A percentile compares a stretch with the other conserved stretches of the same genome.
Conservation (phyloP, 371 early-diverging fungal genomes). For the Chytridium lagenaria region DNA sequence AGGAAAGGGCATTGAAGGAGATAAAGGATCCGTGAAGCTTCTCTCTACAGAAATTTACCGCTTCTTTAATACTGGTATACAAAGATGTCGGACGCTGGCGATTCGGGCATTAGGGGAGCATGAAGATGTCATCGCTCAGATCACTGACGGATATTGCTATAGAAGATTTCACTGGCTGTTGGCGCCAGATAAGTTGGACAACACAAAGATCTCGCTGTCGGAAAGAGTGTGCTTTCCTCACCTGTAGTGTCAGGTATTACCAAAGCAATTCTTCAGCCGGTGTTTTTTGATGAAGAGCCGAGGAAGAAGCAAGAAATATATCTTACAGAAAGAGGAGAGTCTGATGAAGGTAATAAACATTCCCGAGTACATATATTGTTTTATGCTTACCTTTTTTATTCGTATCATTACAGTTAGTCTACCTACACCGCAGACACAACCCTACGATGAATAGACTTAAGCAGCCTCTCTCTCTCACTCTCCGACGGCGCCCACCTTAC, state of each 20-base stretch:
- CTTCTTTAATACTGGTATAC: conserved; percentile 51
- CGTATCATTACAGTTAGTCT: too few species aligned
- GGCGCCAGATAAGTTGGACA: background rate
- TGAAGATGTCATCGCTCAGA: conserved; percentile 18
- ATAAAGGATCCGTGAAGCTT: conserved; percentile 5
- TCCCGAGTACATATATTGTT: too few species aligned
- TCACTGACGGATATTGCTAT: conserved; percentile 33
- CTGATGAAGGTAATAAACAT: too few species aligned
- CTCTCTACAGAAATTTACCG: conserved; percentile 26
- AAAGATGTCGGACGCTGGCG: conserved; percentile 33
- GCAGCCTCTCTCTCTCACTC: too few species aligned
- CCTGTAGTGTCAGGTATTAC: background rate
- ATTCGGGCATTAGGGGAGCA: background rate
- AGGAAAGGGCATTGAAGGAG: background rate
- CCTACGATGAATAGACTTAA: too few species aligned
- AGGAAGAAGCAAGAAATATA: background rate
- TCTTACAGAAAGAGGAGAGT: too few species aligned
- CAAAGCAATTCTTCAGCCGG: conserved; percentile 10
- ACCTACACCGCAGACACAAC: too few species aligned
- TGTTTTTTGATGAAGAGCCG: background rate
- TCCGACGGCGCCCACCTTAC: conserved; percentile 26
- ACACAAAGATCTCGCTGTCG: background rate
- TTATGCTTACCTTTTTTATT: too few species aligned
- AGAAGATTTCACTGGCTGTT: conserved; percentile 38
- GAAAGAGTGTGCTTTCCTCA: conserved; percentile 14